Base-by-base conservation (phyloP, 192 early-diverging fungal genomes). In the Umbelopsis isabellina region DNA sequence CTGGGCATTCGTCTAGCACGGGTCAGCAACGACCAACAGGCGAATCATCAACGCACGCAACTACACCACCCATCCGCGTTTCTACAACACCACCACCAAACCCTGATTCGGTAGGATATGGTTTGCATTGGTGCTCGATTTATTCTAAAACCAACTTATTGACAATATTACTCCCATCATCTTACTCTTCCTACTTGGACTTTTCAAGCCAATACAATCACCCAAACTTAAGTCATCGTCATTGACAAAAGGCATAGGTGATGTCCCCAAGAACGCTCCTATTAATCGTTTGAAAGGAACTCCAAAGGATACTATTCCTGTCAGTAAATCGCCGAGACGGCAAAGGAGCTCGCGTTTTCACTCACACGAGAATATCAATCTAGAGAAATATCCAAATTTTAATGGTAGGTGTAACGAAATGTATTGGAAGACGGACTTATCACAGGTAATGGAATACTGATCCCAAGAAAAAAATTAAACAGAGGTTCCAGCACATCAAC, bases 291-390 rank as follows among this genome's bases (percentile, higher is more conserved):
- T 87, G 50, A 87, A 85, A 69, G 82, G 80, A 33, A 78, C 86
- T 1, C 82, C 86, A 16, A 88, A 86, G 66, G 87, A 95, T 75
- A 82, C 88, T 16, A 92, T 92, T 58, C 90, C 90, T 53, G 85
- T 90, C 73, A 89, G 87, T 80, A 94, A 93, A 83, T 83, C 88
- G 18, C 93, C 93, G 21, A 80, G 90, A 41, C 84, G 93, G 41
- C 94, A 95, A 71, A 82, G 90, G 70, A 94, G 93, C 2, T 95
- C 93, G 30, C 83, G 94, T 50, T 95, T 95, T 71, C 91, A 95
- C 78, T 90, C 92, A 7, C 89, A 90, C 6, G 93, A 93, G 77
- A 85, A 86, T 21, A 90, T 94, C 20, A 86, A 92, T 69, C 75
- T 95, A 66, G 94, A 95, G 65, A 90, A 87, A 72, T 81, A 93